Base-by-base conservation (phyloP, 768 basidiomycete genomes). In the Russula foetens region DNA sequence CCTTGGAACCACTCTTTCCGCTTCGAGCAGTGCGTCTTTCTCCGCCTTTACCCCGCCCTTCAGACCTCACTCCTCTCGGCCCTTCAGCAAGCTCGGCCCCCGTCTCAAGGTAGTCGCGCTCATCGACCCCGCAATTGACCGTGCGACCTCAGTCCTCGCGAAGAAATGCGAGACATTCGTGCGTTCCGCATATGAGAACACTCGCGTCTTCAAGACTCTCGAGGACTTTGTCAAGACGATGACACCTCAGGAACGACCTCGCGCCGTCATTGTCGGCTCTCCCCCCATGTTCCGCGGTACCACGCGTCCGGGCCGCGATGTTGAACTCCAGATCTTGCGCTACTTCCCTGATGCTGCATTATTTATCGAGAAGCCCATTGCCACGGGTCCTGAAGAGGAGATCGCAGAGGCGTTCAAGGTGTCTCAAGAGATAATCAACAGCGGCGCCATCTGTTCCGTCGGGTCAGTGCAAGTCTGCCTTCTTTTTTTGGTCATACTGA, bases 41-140 rank as follows among this genome's bases (percentile, higher is more conserved):
- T 26, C 50, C 59, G 35, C 45, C 52, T 50, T 53, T 57, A 15
- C 26, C 41, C 39, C 43, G 35, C 39, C 56, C 47, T 55, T 46
- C 26, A 28, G 54, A 7, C 41, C 17, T 62, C 71, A 43, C 67
- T 26, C 33, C 52, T 46, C 21, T 41, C 26, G 19, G 39, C 51
- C 53, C 50, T 51, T 7, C 67, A 91, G 92, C 74, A 95, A 98
- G 79, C 88, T 98, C 62, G 96, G 96, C 49, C 86, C 85, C 23
- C 91, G 96, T 65, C 89, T 98, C 73, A 98, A 96, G 72, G 92
- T 99, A 58, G 84, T 95, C 63, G 96, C 92, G 26, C 78, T 99
- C 59, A 86, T 99, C 69, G 96, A 99, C 72, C 96, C 96, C 21
- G 86, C 84, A 26, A 78, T 84, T 59, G 87, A 90, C 45, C 91